phyloP scores from a whole-genome alignment of 768 basidiomycete genomes.

The Auriculariales sp. region DNA sequence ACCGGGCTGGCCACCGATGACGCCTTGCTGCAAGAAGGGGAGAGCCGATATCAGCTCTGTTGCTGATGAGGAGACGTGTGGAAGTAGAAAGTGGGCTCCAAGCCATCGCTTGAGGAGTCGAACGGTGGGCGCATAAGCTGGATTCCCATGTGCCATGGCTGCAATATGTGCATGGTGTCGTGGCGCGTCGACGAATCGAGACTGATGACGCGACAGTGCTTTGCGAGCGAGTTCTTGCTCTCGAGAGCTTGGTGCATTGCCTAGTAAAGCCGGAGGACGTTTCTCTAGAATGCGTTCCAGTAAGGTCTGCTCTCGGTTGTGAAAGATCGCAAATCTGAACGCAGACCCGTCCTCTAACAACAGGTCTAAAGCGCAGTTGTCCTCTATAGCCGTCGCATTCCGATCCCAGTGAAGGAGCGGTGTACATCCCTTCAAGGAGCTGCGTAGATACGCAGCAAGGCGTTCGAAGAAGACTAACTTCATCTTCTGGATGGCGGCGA shows the following conservation, averaged over 20 bases:
- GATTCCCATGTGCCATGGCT: constrained; percentile 61
- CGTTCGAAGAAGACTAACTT: constrained; percentile 87
- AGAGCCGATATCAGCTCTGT: constrained; percentile 53
- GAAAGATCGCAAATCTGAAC: constrained; percentile 71
- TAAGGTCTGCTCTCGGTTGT: constrained; percentile 71
- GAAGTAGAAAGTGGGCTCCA: constrained; percentile 75
- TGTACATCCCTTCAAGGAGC: constrained; percentile 30
- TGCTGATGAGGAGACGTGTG: constrained; percentile 61
- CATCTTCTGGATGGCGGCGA: constrained; percentile 82
- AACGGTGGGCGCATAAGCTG: constrained; percentile 72
- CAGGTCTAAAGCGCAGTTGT: constrained; percentile 62
- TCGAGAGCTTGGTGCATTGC: constrained; percentile 16
- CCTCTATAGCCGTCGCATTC: constrained; percentile 40
- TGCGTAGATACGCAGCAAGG: constrained; percentile 52
- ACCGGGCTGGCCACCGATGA: constrained; percentile 37
- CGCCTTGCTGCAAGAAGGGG: constrained; percentile 13
- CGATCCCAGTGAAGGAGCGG: constrained; percentile 37
- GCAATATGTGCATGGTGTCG: constrained; percentile 75
- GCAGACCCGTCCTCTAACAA: constrained; percentile 74
- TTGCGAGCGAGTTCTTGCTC: constrained; percentile 41
- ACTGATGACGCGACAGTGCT: constrained; percentile 43
- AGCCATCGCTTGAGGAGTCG: constrained; percentile 90
- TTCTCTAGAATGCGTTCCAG: constrained; percentile 53
- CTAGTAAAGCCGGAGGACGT: constrained; percentile 7
- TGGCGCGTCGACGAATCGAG: constrained; percentile 68